phyloP scores from a whole-genome alignment of 208 protist genomes.

The Trypanosoma scelopori region DNA sequence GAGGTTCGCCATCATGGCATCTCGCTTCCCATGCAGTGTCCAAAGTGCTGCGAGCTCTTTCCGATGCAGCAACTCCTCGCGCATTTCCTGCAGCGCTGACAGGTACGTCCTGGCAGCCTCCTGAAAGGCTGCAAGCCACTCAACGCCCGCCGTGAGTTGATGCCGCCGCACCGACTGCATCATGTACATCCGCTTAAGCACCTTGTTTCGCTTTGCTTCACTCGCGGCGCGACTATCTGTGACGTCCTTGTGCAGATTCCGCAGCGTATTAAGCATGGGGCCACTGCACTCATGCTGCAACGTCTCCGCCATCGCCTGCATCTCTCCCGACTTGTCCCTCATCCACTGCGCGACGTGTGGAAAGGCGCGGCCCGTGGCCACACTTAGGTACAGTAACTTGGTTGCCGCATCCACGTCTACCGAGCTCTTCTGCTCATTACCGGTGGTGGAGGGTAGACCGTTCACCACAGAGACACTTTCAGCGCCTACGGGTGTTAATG shows the following conservation, averaged over 20 bases:
- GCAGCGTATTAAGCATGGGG: not conserved
- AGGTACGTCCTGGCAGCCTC: constrained; percentile 22
- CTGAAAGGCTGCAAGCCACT: constrained; percentile 26
- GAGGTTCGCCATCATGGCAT: constrained; percentile 23
- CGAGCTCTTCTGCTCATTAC: constrained; percentile 1
- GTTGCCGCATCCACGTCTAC: constrained; percentile 17
- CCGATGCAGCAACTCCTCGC: constrained; percentile 30
- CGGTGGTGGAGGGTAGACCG: not conserved
- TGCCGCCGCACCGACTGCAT: constrained; percentile 16
- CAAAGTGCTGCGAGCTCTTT: constrained; percentile 35
- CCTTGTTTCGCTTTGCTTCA: constrained; percentile 7
- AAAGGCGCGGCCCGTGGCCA: constrained; percentile 38
- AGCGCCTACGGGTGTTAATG: not conserved
- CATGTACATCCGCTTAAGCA: constrained; percentile 13
- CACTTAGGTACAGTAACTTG: constrained; percentile 31
- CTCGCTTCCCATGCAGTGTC: constrained; percentile 32
- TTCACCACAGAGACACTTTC: not conserved
- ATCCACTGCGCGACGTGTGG: constrained; percentile 45
- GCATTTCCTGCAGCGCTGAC: constrained; percentile 28
- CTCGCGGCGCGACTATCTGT: not conserved
- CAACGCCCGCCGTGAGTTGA: constrained; percentile 4
- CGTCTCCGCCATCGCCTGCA: not conserved
- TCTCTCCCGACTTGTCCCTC: constrained; percentile 16
- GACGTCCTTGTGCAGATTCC: constrained; percentile 4
- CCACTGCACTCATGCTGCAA: not conserved